A percentile compares a stretch with the other conserved stretches of the same genome.
Evolutionary conservation across 257 asterid genomes (phyloP).

Genomic region (Anisodus tanguticus): DNA sequence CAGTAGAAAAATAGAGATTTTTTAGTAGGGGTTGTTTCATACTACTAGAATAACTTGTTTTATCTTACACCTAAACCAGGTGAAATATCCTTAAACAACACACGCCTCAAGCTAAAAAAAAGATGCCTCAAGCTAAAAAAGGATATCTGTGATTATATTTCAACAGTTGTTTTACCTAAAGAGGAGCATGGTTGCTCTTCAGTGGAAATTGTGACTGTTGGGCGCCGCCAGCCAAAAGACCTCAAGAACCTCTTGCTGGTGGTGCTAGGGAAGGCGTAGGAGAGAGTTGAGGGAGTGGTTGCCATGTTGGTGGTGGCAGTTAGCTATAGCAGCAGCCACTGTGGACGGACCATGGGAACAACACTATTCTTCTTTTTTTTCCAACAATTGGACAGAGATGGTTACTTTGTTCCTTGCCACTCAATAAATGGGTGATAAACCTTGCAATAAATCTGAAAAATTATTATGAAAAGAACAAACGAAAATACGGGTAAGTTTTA

Average conservation of each 20-base stretch:
- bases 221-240: background rate
- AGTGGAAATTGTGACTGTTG: background rate
- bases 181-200: slow-evolving; percentile 31
- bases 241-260: slow-evolving; percentile 21
- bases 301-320: slow-evolving; percentile 11
- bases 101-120: too few species aligned
- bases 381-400: background rate
- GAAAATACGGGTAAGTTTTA: too few species aligned
- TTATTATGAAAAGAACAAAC: background rate
- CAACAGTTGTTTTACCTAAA: slow-evolving; percentile 22
- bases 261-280: slow-evolving; percentile 24
- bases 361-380: too few species aligned
- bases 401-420: slow-evolving; percentile 2
- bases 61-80: too few species aligned
- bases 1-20: too few species aligned
- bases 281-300: slow-evolving; percentile 26
- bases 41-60: too few species aligned
- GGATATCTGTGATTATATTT: too few species aligned
- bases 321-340: background rate
- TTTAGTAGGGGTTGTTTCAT: too few species aligned
- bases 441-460: background rate
- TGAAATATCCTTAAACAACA: too few species aligned
- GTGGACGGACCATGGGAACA: background rate
- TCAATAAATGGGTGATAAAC: slow-evolving; percentile 2
- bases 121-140: too few species aligned